Conservation (phyloP, 1,284 basidiomycete species). For the Pseudozyma tsukubaensis region DNA sequence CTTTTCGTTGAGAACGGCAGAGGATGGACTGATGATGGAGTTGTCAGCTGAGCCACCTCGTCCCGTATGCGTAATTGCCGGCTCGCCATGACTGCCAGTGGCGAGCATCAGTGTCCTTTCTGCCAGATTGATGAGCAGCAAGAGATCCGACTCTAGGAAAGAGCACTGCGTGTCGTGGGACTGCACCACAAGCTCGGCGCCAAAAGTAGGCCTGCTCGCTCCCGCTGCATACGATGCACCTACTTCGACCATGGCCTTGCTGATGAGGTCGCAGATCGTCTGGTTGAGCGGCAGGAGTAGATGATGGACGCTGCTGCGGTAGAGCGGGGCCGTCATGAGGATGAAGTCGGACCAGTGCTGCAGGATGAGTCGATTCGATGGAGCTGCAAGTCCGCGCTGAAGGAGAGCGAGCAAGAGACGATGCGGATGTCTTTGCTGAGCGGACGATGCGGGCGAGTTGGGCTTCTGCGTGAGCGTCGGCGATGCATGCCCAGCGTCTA, state of each 20-base stretch:
- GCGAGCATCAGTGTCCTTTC: slow-evolving; percentile 51
- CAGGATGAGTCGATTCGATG: slow-evolving; percentile 80
- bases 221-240: slow-evolving; percentile 60
- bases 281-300: slow-evolving; percentile 84
- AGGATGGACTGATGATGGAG: neutral
- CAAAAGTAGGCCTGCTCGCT: slow-evolving; percentile 34
- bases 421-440: slow-evolving; percentile 37
- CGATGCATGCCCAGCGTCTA: neutral
- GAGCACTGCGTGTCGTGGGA: slow-evolving; percentile 25
- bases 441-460: neutral
- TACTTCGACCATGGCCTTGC: slow-evolving; percentile 74
- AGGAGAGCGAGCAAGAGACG: slow-evolving; percentile 81
- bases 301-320: slow-evolving; percentile 77
- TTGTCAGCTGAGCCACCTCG: slow-evolving; percentile 1
- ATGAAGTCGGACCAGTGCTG: slow-evolving; percentile 98
- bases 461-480: slow-evolving; percentile 4
- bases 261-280: slow-evolving; percentile 82
- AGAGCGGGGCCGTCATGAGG: slow-evolving; percentile 86
- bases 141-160: slow-evolving; percentile 50
- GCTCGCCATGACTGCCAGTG: slow-evolving; percentile 1
- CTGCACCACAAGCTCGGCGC: slow-evolving; percentile 39
- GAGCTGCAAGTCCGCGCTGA: slow-evolving; percentile 80
- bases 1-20: slow-evolving; percentile 17
- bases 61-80: neutral
- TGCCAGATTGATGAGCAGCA: slow-evolving; percentile 53